A percentile compares a stretch with the other conserved stretches of the same genome.
Conservation (phyloP, 1,284 basidiomycete species). For the Malassezia pachydermatis region DNA sequence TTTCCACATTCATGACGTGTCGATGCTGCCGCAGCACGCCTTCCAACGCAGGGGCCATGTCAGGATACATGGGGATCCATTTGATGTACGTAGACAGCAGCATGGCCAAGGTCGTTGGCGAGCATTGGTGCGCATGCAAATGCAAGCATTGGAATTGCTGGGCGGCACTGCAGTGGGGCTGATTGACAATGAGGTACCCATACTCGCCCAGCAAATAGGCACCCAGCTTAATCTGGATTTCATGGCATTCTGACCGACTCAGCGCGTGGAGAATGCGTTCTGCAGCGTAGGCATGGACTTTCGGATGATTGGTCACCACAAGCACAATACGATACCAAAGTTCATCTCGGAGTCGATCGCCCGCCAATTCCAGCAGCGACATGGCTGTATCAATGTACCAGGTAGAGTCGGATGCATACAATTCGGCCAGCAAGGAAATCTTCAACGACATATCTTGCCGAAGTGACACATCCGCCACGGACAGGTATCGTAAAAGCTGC, state of each 20-base stretch:
- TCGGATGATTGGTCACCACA: conserved; percentile 95
- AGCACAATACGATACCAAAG: conserved; percentile 99
- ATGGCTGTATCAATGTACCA: conserved; percentile 69
- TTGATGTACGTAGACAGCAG: conserved; percentile 96
- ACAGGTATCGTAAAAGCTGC: conserved; percentile 82
- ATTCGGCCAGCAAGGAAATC: conserved; percentile 90
- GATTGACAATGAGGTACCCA: conserved; percentile 91
- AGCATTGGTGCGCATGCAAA: conserved; percentile 87
- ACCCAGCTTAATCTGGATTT: conserved; percentile 92
- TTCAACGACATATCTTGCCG: conserved; percentile 98
- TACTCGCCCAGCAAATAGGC: conserved; percentile 86
- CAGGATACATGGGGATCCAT: conserved; percentile 98
- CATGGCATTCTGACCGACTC: conserved; percentile 77
- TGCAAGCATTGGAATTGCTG: conserved; percentile 92
- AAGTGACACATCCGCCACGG: conserved; percentile 86
- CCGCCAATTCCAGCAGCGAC: conserved; percentile 86
- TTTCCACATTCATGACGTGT: conserved; percentile 90
- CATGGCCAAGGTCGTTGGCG: conserved; percentile 79
- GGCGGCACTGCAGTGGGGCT: conserved; percentile 77
- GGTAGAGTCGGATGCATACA: conserved; percentile 64
- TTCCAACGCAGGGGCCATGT: conserved; percentile 85
- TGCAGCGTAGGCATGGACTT: conserved; percentile 77
- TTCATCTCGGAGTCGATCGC: conserved; percentile 95
- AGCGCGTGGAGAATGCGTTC: conserved; percentile 64
- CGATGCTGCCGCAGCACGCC: conserved; percentile 61